These are phyloP conservation scores for Zymoseptoria tritici DNA, from an alignment of 2,329 filamentous ascomycete species.

Conservation along the genomic window DNA sequence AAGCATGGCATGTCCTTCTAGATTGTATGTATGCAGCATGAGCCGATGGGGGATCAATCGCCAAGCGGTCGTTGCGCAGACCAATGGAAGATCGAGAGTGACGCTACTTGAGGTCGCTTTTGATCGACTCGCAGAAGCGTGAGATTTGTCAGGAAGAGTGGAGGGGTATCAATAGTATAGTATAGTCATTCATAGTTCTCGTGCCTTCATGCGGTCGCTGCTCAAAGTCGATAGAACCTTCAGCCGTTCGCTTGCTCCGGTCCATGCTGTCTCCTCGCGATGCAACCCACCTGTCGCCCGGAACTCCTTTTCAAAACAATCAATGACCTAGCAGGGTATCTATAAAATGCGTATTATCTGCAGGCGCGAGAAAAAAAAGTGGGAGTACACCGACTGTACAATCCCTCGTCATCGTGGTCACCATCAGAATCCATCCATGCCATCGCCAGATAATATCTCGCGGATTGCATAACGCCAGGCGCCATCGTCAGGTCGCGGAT, in stretches of 20 bases:
- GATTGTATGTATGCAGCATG: neutral
- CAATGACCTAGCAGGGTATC: neutral
- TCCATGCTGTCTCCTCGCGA: neutral
- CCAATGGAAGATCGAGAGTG: neutral
- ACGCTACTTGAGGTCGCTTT: neutral
- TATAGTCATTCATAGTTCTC: neutral
- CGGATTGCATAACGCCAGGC: slow-evolving; percentile 39
- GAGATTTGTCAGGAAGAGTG: neutral
- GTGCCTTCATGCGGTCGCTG: neutral
- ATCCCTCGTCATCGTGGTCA: neutral
- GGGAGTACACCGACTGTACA: slow-evolving; percentile 7
- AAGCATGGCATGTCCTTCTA: neutral
- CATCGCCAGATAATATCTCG: slow-evolving; percentile 16
- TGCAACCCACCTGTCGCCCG: neutral
- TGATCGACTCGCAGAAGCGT: neutral
- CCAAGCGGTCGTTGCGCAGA: neutral
- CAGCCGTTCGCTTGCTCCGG: neutral
- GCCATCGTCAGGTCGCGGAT: slow-evolving; percentile 67
- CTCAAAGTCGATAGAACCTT: neutral
- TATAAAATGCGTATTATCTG: slow-evolving; percentile 11
- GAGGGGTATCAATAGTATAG: neutral
- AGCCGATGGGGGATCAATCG: neutral
- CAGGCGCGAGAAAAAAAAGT: slow-evolving; percentile 7
- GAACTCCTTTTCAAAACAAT: neutral
- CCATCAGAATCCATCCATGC: slow-evolving; percentile 10